Conservation (phyloP, 2,329 filamentous ascomycete genomes). For the Colletotrichum lindemuthianum region DNA sequence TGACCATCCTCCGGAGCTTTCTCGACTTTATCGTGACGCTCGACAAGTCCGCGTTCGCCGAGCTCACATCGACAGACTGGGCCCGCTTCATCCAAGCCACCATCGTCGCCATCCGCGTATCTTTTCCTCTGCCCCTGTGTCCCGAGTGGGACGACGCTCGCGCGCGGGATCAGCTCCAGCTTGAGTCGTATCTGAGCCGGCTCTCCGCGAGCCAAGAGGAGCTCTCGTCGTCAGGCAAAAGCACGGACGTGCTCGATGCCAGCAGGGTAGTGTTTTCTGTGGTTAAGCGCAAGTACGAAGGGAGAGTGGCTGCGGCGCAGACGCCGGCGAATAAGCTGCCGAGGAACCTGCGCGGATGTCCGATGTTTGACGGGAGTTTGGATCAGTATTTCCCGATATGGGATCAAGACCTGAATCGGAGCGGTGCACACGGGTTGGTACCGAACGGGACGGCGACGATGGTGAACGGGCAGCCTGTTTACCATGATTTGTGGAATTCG, state of each 20-base stretch:
- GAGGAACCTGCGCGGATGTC: conserved; percentile 49
- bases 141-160: conserved; percentile 47
- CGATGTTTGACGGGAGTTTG: conserved; percentile 62
- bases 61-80: conserved; percentile 56
- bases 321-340: conserved; percentile 36
- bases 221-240: conserved; percentile 40
- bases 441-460: conserved; percentile 20
- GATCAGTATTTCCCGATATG: conserved; percentile 57
- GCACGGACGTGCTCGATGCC: conserved; percentile 56
- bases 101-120: conserved; percentile 57
- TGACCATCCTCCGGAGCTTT: conserved; percentile 42
- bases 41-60: conserved; percentile 45
- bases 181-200: conserved; percentile 51
- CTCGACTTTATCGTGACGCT: conserved; percentile 46
- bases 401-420: conserved; percentile 49
- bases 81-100: conserved; percentile 51
- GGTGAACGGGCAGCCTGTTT: conserved; percentile 40
- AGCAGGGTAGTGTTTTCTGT: conserved; percentile 57
- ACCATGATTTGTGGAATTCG: conserved; percentile 59
- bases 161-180: conserved; percentile 51
- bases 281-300: conserved; percentile 57
- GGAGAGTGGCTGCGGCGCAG: conserved; percentile 49
- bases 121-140: conserved; percentile 53
- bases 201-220: conserved; percentile 44
- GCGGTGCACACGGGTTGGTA: conserved; percentile 16